Percentiles rank a stretch among this genome's conserved stretches.
phyloP scores from a whole-genome alignment of 352 stramenopile species.

The Phytophthora fragariae region DNA sequence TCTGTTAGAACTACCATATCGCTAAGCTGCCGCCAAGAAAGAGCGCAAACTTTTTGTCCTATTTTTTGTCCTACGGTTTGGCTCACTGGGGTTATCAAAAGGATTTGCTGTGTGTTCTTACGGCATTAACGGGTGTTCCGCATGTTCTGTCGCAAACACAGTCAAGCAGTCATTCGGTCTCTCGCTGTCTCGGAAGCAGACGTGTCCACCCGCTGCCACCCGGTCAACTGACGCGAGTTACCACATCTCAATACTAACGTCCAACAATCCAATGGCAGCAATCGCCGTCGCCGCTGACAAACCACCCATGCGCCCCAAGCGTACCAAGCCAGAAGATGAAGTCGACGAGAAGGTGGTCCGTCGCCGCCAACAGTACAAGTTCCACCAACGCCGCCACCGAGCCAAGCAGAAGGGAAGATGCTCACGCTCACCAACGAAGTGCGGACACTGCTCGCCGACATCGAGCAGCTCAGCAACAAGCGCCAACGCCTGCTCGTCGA shows the following conservation, averaged over 20 bases:
- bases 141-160: constrained; percentile 11
- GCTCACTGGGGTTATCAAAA: too few relatives aligned
- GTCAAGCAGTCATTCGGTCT: constrained; percentile 20
- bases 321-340: constrained; percentile 2
- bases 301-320: constrained; percentile 16
- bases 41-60: too few relatives aligned
- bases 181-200: constrained; percentile 16
- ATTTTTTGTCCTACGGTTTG: too few relatives aligned
- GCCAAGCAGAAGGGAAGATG: constrained; percentile 68
- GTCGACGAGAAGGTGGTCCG: constrained; percentile 56
- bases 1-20: too few relatives aligned
- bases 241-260: background rate
- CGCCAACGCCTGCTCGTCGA: constrained; percentile 35
- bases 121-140: too few relatives aligned
- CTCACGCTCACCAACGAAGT: constrained; percentile 53
- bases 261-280: constrained; percentile 21
- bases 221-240: background rate
- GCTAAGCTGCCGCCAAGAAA: too few relatives aligned
- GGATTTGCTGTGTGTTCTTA: too few relatives aligned
- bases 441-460: constrained; percentile 42
- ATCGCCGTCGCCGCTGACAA: constrained; percentile 14
- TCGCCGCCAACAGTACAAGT: constrained; percentile 67
- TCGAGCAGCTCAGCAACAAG: constrained; percentile 49
- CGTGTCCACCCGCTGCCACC: background rate
- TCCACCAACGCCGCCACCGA: constrained; percentile 72